Base-by-base conservation (phyloP, 1,284 basidiomycete genomes). In the Cystobasidium slooffiae region DNA sequence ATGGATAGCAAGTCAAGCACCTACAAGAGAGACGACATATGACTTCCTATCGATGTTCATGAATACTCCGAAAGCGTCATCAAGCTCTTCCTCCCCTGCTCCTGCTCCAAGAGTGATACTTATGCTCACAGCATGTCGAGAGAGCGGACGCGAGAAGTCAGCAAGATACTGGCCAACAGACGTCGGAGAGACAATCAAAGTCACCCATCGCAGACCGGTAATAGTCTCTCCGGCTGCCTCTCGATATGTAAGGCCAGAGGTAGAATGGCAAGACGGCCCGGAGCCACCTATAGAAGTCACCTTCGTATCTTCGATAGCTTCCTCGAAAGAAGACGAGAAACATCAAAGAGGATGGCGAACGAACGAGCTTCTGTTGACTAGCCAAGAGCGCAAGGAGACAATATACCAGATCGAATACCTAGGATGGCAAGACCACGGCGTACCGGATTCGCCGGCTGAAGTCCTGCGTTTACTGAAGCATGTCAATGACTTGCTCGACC, bases 71-170 rank as follows among this genome's bases (percentile, higher is more conserved):
- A 47, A 72, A 20, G 47, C 46, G 7, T 20, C 20, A 16, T 18
- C 68, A 0, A n/a, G 39, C 18, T 22, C 16, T 24, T 4, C 14
- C 22, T 2, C 20, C 41, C 9, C 47, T 10, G 24, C n/a, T 14
- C 0, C 74, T 64, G 12, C 68, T 2, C 58, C 77, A 22, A 72
- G 68, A 31, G 67, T 76, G 37, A 86, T 92, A 76, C 89, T 93
- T 6, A 92, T 94, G 81, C 86, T 94, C 65, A 92, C 92, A 3
- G 87, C 84, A 74, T 85, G 88, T 76, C 77, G 87, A 39, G 92
- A 93, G 81, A 82, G 84, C 52, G 88, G 89, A 0, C 84, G 86
- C 61, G 85, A 85, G 77, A 93, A 92, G 81, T 91, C 91, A 1
- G 87, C 91, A 78, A 83, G 86, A 1, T 93, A 94, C 81, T 91